Evolutionary conservation across 2,329 filamentous ascomycete species (phyloP).

Genomic region (Fusarium sp.): DNA sequence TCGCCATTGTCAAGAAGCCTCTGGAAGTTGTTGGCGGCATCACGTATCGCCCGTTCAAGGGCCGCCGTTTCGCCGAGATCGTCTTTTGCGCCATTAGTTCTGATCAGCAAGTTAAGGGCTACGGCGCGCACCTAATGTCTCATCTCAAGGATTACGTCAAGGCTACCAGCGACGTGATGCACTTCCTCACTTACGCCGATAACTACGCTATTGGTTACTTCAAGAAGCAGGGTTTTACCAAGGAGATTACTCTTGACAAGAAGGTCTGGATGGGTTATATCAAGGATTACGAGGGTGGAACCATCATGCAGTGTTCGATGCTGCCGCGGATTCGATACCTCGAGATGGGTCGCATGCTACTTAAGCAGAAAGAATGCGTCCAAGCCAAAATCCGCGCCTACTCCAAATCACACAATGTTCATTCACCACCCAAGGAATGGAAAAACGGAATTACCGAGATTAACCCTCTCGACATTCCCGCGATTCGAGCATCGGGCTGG

Average conservation of each 20-base stretch:
- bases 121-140: conserved; percentile 97
- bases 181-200: conserved; percentile 98
- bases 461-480: conserved; percentile 86
- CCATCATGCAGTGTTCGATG: conserved; percentile 99
- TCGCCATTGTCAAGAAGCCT: conserved; percentile 97
- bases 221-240: conserved; percentile 99
- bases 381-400: conserved; percentile 95
- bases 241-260: conserved; percentile 93
- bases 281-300: conserved; percentile 98
- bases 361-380: conserved; percentile 97
- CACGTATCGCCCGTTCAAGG: conserved; percentile 94
- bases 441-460: conserved; percentile 79
- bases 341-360: conserved; percentile 90
- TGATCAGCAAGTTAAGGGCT: conserved; percentile 98
- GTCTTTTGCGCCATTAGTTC: conserved; percentile 98
- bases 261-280: conserved; percentile 99
- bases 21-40: conserved; percentile 97
- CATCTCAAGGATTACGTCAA: conserved; percentile 99
- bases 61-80: conserved; percentile 94
- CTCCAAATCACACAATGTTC: conserved; percentile 87
- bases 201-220: conserved; percentile 99
- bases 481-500: conserved; percentile 94
- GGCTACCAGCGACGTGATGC: conserved; percentile 95
- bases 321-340: conserved; percentile 94
- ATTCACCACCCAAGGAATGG: conserved; percentile 89